Evolutionary conservation across 176 grass and related monocot genomes (phyloP).

Genomic region (Canna indica): DNA sequence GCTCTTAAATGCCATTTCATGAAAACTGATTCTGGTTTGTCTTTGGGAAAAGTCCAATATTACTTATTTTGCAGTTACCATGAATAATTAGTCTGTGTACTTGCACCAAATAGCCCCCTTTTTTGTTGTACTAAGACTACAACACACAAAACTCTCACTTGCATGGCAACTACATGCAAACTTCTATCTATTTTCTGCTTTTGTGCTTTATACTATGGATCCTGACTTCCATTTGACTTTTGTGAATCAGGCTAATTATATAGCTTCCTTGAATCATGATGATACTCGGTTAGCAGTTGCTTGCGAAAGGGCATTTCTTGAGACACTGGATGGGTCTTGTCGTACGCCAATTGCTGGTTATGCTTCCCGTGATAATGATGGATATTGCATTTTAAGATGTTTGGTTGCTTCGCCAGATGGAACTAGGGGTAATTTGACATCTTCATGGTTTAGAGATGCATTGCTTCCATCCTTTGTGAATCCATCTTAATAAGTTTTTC

Average conservation of each 20-base stretch:
- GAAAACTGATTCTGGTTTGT: no score
- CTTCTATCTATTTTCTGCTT: background rate
- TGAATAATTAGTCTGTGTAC: no score
- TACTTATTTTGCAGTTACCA: no score
- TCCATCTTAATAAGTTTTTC: background rate
- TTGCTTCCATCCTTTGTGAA: background rate
- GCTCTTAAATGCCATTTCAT: no score
- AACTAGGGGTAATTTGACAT: constrained; percentile 42
- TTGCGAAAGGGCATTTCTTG: constrained; percentile 87
- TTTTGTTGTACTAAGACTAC: no score
- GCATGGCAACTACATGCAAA: no score
- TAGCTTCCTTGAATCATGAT: constrained; percentile 80
- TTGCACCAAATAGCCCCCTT: no score
- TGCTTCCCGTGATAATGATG: constrained; percentile 52
- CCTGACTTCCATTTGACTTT: background rate
- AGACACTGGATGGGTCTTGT: constrained; percentile 87
- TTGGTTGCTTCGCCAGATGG: constrained; percentile 90
- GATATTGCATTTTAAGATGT: constrained; percentile 74
- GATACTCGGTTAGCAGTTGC: constrained; percentile 92
- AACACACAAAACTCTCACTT: no score
- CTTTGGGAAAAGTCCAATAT: no score
- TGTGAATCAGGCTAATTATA: constrained; percentile 53
- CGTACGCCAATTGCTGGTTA: constrained; percentile 90
- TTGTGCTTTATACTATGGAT: background rate
- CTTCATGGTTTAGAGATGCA: background rate